Base-by-base conservation (phyloP, 352 stramenopile species). In the Globisporangium iwayamae region DNA sequence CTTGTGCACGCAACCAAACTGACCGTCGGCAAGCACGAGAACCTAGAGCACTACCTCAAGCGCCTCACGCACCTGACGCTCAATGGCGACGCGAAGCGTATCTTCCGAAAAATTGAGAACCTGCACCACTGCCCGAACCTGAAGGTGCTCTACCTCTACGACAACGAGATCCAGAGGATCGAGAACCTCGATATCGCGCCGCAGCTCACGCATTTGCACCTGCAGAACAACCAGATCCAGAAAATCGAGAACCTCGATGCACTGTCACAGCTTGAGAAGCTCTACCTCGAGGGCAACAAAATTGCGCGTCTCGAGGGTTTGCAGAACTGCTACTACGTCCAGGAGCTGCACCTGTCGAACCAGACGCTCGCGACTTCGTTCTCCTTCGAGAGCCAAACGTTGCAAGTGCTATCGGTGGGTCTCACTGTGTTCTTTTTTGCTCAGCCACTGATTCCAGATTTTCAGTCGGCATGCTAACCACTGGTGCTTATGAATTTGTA, bases 71-170 rank as follows among this genome's bases (percentile, higher is more conserved):
- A 91, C 65, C 46, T 91, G 45, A 85, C 76, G 55, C 73, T 93
- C 36, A 83, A 79, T 56, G 81, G 79, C 25, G 74, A 75, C 43
- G 69, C 65, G 43, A 61, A 64, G 50, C 22, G 41, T 46, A 62
- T 72, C 16, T 73, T 88, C 52, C 67, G 65, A 10, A 70, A 69
- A 25, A 89, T 90, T 34, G 75, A 89, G 53, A 77, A 86, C 39
- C 60, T 90, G 60, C 79, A 86, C 25, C 71, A 76, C 66, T 90
- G 81, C 38, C 81, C 81, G 22, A 82, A 83, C 36, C 65, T 90
- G 18, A 82, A 85, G 66, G 82, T 93, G 39, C 68, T 93, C 2
- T 93, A 93, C 60, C 70, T 93, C 48, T 93, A 93, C 73, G 82
- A 90, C 73, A 93, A 90, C 63, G 75, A 81, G 25, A 71, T 93